Evolutionary conservation across 2,329 filamentous ascomycete species (phyloP), one percentile per base, ranked within the genome.

Genomic region (Arthroderma sp.): DNA sequence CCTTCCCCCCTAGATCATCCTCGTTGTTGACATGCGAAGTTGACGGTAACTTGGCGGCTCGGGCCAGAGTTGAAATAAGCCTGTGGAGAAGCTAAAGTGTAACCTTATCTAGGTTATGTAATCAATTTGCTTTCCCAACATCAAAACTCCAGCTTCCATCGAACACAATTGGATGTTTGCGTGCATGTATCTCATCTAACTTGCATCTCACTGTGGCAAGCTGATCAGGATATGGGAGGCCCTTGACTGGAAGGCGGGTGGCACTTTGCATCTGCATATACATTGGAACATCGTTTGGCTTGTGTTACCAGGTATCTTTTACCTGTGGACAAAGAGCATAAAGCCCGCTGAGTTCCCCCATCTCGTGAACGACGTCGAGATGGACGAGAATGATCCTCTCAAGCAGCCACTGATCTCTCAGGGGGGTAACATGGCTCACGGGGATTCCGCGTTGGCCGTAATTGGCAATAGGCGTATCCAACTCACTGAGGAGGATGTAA

Each of bases 401-500:
- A 55, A 41, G 17, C n/a, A 43, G 25, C 35, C 53, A 41, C 15
- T 41, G 37, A 55, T 41, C 17, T 8, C 31, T 15, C 37, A 55
- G 37, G 33, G 13, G 15, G 39, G 21, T 17, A 35, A 55, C 8
- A 31, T 41, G 37, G 35, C 9, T 6, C 56, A 43, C n/a, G 56
- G 51, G 13, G 51, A 58, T 33, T 33, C 28, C 17, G 56, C 49
- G 8, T 25, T 58, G 25, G 56, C 51, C 21, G 28, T 58, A 3
- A 58, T 58, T 52, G 56, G 52, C n/a, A 17, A 55, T 33, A 39
- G 41, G 11, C 56, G 52, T 9, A 17, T 51, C 9, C 47, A 51
- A 7, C 4, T 51, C 7, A 51, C 69, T 1, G 71, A 73, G 47
- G 71, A 73, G 59, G 71, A 73, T 59, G 66, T 69, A 56, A 11